Conservation (phyloP, 805 yeast species). For the Metschnikowia picachoensis region DNA sequence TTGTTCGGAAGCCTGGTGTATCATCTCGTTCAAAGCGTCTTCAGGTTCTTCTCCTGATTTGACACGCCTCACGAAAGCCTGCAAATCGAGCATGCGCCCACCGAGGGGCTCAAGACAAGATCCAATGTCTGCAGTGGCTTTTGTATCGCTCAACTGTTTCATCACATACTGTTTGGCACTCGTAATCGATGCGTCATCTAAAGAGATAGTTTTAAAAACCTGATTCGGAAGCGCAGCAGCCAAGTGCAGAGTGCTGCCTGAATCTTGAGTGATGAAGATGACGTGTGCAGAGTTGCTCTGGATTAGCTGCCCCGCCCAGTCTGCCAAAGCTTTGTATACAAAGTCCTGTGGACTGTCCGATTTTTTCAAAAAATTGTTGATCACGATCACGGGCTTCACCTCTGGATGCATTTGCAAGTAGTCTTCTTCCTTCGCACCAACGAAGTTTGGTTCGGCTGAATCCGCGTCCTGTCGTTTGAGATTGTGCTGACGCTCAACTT, state of each 20-base stretch:
- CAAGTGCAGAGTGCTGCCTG: conserved; percentile 66
- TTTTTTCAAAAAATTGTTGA: conserved; percentile 65
- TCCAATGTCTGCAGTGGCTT: conserved; percentile 40
- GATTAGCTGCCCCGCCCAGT: conserved; percentile 81
- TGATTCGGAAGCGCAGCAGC: conserved; percentile 78
- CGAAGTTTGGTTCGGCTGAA: conserved; percentile 21
- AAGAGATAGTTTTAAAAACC: conserved; percentile 68
- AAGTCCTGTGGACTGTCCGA: conserved; percentile 52
- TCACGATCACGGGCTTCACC: conserved; percentile 78
- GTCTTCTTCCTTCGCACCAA: conserved; percentile 66
- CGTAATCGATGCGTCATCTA: conserved; percentile 75
- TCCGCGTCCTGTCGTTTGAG: conserved; percentile 10
- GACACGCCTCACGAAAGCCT: conserved; percentile 82
- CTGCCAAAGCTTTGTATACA: conserved; percentile 70
- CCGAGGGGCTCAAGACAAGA: conserved; percentile 72
- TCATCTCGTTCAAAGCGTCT: conserved; percentile 75
- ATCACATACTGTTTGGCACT: conserved; percentile 70
- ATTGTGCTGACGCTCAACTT: conserved; percentile 19
- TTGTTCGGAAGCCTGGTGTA: conserved; percentile 82
- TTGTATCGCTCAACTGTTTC: conserved; percentile 42
- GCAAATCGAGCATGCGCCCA: conserved; percentile 92
- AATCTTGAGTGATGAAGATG: conserved; percentile 79
- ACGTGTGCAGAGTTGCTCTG: conserved; percentile 86
- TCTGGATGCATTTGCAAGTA: conserved; percentile 83
- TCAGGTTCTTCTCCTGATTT: conserved; percentile 81